phyloP scores from a whole-genome alignment of 345 rosid species.

The Ailanthus altissimus region DNA sequence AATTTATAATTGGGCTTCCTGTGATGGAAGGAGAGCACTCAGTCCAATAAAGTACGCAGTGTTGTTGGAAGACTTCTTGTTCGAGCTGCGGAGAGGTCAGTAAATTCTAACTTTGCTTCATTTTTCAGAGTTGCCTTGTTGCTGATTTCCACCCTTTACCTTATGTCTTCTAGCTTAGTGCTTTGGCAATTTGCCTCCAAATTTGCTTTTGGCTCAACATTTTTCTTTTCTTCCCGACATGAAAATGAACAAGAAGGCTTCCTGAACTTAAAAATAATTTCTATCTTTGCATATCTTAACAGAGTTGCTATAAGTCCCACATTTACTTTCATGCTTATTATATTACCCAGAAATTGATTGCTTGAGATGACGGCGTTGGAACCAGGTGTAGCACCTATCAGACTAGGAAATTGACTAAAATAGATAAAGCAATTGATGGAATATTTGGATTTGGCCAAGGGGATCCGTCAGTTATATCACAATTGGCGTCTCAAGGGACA shows the following conservation, averaged over 20 bases:
- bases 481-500: constrained; percentile 74
- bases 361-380: constrained; percentile 21
- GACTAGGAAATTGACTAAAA: constrained; percentile 78
- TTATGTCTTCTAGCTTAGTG: neutral
- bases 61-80: no score
- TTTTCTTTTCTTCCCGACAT: neutral
- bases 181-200: neutral
- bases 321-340: constrained; percentile 6
- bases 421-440: constrained; percentile 97
- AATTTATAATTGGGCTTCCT: constrained; percentile 83
- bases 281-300: neutral
- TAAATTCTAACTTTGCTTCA: neutral
- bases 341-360: constrained; percentile 21
- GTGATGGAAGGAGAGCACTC: constrained; percentile 73
- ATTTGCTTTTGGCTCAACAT: neutral
- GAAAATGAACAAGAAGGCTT: neutral
- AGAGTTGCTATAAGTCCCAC: neutral
- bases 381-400: constrained; percentile 92
- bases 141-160: neutral
- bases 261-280: neutral
- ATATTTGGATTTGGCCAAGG: constrained; percentile 98
- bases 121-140: neutral
- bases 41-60: no score
- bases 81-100: no score
- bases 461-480: constrained; percentile 80